A percentile compares a stretch with the other conserved stretches of the same genome.
phyloP scores from a whole-genome alignment of 176 grass and related monocot species.

The Aegilops sharonensis region DNA sequence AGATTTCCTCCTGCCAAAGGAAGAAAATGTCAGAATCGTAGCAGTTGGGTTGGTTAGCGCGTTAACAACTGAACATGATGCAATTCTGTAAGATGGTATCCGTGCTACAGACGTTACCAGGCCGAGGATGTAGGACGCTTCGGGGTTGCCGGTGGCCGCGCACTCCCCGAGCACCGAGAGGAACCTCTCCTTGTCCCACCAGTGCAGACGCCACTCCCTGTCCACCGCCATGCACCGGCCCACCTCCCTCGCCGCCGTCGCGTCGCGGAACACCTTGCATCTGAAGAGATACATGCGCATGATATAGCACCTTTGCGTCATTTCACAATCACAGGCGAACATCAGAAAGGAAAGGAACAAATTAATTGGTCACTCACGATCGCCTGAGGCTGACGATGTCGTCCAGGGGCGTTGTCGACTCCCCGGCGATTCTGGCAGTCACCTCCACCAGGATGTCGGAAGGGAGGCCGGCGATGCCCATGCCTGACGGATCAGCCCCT shows the following conservation, averaged over 20 bases:
- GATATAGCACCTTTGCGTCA: background rate
- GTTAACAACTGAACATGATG: background rate
- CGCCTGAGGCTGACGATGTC: slow-evolving; percentile 34
- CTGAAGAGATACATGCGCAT: background rate
- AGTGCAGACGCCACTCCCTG: slow-evolving; percentile 41
- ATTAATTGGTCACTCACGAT: slow-evolving; percentile 32
- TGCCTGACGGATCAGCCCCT: background rate
- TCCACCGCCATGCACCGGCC: slow-evolving; percentile 39
- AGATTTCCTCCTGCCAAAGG: slow-evolving; percentile 39
- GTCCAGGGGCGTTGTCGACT: slow-evolving; percentile 21
- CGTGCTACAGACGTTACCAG: background rate
- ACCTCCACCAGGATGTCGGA: slow-evolving; percentile 41
- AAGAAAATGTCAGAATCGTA: background rate
- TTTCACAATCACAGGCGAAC: background rate
- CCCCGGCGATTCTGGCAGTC: slow-evolving; percentile 13
- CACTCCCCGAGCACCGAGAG: slow-evolving; percentile 33
- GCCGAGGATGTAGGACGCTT: slow-evolving; percentile 48
- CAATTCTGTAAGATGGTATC: background rate
- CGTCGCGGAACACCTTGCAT: slow-evolving; percentile 38
- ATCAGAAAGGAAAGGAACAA: background rate
- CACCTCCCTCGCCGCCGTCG: slow-evolving; percentile 27
- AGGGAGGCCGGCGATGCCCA: slow-evolving; percentile 33
- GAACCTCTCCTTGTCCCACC: slow-evolving; percentile 48
- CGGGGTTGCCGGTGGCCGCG: slow-evolving; percentile 29
- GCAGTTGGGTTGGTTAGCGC: background rate